Conservation (phyloP, 2,329 filamentous ascomycete species). For the Triangularia verruculosa region DNA sequence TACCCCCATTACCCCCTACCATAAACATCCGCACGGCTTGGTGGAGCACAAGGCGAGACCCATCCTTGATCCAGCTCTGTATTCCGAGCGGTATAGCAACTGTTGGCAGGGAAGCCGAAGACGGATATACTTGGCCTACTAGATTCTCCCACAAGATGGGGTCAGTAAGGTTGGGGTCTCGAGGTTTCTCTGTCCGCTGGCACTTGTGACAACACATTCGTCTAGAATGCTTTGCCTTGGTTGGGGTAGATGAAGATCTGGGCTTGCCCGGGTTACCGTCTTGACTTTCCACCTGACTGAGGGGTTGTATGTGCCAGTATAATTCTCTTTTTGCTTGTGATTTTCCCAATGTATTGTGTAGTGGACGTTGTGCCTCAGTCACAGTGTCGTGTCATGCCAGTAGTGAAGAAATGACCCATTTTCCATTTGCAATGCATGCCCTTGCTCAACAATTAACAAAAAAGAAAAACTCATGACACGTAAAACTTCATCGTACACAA, state of each 20-base stretch:
- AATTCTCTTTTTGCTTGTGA: slow-evolving; percentile 11
- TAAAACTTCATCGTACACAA: neutral
- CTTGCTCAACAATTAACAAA: neutral
- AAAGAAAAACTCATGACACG: neutral
- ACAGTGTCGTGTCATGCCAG: neutral
- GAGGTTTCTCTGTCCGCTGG: neutral
- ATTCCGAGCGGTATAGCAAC: slow-evolving; percentile 70
- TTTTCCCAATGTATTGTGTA: neutral
- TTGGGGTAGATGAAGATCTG: neutral
- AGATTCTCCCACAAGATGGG: neutral
- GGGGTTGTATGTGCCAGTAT: slow-evolving; percentile 30
- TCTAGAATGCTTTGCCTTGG: slow-evolving; percentile 44
- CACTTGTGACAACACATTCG: slow-evolving; percentile 25
- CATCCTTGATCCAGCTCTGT: slow-evolving; percentile 70
- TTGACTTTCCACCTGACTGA: slow-evolving; percentile 11
- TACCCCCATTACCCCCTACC: slow-evolving; percentile 3
- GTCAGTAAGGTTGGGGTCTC: neutral
- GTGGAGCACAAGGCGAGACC: slow-evolving; percentile 74
- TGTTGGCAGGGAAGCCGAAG: slow-evolving; percentile 13
- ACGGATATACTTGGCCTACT: neutral
- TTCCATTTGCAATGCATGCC: neutral
- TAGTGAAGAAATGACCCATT: neutral
- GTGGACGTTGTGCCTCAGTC: neutral
- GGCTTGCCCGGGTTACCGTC: slow-evolving; percentile 30
- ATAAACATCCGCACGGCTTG: slow-evolving; percentile 61